Evolutionary conservation across 192 early-diverging fungal genomes (phyloP), one percentile per base, ranked within the genome.

Genomic region (Linnemannia hyalina): DNA sequence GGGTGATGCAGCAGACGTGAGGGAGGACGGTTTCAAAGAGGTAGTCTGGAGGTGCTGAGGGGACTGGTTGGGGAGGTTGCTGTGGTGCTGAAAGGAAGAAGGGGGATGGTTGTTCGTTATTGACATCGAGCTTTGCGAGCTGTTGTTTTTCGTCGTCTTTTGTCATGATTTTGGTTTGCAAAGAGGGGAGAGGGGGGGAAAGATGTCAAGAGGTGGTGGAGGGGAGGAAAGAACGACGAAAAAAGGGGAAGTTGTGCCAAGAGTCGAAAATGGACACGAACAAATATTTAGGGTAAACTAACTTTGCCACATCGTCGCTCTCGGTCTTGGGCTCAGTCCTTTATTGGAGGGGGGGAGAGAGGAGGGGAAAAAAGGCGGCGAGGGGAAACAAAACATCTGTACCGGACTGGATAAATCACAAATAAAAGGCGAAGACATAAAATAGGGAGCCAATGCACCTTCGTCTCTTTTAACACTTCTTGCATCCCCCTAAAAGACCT

Each of bases 1-100:
- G 74, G 4, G 72, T 68, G 57, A 85, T 76, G 38, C 76, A 75
- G 44, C 83, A 85, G 18, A 85, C 49, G 2, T 63, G 65, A n/a
- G 70, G 55, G 11, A 74, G n/a, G 6, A 13, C 23, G 23, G 49
- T 23, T 32, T 44, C 46, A 26, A 52, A 26, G 29, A 74, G 16
- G 49, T 54, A 54, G 29, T 54, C 26, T 29, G 44, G 29, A 47
- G 46, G 73, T 22, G 44, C 23, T 29, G 26, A 54, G 15, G 23
- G 46, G 13, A 49, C 46, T 15, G 13, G 20, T 29, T 29, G 46
- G 73, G 32, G 49, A 20, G 49, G 52, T 20, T 55, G 68, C 40
- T 4, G n/a, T n/a, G 55, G 6, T n/a, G 23, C 55, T 57, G 55
- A 57, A 26, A 23, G n/a, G 55, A 57, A 9, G 55, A 26, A n/a